Conservation (phyloP, 192 early-diverging fungal genomes). For the Backusella circina region DNA sequence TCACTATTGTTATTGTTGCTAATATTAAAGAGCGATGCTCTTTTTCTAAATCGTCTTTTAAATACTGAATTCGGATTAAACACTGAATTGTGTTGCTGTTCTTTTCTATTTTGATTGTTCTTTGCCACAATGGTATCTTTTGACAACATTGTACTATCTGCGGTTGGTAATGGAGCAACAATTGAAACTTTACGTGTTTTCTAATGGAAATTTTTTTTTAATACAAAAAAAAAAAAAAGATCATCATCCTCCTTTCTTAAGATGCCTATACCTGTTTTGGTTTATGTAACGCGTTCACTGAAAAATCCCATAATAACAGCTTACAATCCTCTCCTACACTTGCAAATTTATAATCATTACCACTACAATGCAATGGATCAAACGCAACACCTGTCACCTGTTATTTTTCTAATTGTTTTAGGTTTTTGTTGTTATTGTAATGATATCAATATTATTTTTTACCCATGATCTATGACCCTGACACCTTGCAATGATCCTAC, state of each 20-base stretch:
- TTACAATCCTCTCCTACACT: conserved; percentile 89
- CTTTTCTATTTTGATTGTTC: neutral
- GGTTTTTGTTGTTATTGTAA: neutral
- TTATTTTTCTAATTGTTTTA: neutral
- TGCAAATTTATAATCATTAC: conserved; percentile 79
- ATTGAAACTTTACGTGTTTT: neutral
- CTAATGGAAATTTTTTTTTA: conserved; percentile 1
- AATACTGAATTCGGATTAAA: neutral
- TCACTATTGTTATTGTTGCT: neutral
- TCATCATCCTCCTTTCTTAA: neutral
- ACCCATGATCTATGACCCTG: conserved; percentile 93
- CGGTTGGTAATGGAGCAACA: neutral
- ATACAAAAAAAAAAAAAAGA: conserved; percentile 13
- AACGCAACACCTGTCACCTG: conserved; percentile 68
- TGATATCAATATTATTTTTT: neutral
- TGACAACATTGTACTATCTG: neutral
- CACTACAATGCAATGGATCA: conserved; percentile 77
- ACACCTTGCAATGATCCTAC: conserved; percentile 78
- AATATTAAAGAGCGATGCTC: neutral
- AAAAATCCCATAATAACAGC: conserved; percentile 94
- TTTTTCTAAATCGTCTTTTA: neutral
- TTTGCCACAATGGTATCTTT: neutral
- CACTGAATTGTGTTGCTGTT: neutral
- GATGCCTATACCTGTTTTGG: conserved; percentile 56
- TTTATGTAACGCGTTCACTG: conserved; percentile 66